Evolutionary conservation across 2,329 filamentous ascomycete species (phyloP), one percentile per base, ranked within the genome.

Genomic region (Ilyonectria sp.): DNA sequence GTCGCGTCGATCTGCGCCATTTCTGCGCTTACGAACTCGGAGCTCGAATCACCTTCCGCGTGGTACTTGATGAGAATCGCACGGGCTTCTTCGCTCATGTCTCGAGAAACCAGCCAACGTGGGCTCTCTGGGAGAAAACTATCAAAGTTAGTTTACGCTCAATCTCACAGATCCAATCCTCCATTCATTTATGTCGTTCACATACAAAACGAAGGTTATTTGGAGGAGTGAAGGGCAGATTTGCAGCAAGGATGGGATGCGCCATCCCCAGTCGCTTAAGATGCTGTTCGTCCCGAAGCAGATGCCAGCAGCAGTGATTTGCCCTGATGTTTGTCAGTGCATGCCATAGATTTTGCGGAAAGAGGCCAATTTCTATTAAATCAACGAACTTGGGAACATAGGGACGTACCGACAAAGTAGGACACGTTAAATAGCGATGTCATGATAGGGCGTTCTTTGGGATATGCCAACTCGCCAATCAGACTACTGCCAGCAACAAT

Each of bases 391-490:
- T 4, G 35, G 15, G 31, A 10, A 26, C 13, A 19, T 8, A 10
- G 19, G 8, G 13, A n/a, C 55, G 6, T 49, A 33, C 87, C 87
- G 65, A 89, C 79, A 67, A 87, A 89, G 76, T 87, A 89, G 1
- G 85, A 87, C 1, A 87, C 85, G 72, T 74, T 74, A 49, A 74
- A 74, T 1, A 74, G 65, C 1, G 72, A 74, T 2, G 72, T 74
- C 60, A 90, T 71, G n/a, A 87, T 81, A 0, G 88, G 82, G 68
- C 89, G 86, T 76, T 90, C 88, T 74, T 89, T 90, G 3, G 89
- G 89, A 73, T 90, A 86, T 1, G 84, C 87, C 29, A 91, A 79
- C 74, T 91, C 89, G 77, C 87, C 88, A 31, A 91, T 87, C 56
- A 90, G 78, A 37, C 86, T 83, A 1, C 88, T 86, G 5, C 86